phyloP scores from a whole-genome alignment of 2,329 filamentous ascomycete genomes.

The Achaetomium macrosporum region DNA sequence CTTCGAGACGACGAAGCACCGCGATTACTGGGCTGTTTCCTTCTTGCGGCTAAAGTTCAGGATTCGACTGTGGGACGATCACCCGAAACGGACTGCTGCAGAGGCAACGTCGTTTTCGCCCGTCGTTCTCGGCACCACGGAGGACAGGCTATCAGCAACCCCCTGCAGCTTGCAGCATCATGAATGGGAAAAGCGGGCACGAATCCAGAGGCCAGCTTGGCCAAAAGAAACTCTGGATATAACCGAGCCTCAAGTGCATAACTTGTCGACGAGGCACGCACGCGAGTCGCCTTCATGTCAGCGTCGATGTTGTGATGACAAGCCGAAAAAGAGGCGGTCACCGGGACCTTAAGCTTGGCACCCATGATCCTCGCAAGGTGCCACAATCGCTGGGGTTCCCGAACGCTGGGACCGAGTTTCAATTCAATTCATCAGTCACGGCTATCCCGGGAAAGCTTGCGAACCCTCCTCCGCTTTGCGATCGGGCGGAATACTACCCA shows the following conservation, averaged over 20 bases:
- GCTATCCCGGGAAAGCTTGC: constrained; percentile 13
- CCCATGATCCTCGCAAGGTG: constrained; percentile 10
- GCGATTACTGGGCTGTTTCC: not conserved
- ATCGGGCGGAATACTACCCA: not conserved
- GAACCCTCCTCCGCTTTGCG: not conserved
- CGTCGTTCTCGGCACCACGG: constrained; percentile 3
- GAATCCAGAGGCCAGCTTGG: not conserved
- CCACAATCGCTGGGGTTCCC: constrained; percentile 13
- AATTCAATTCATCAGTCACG: constrained; percentile 12
- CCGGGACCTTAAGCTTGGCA: not conserved
- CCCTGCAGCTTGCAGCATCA: constrained; percentile 14
- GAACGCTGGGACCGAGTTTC: constrained; percentile 16
- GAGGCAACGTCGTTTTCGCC: constrained; percentile 5
- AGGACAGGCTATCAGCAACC: constrained; percentile 1
- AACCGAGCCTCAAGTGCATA: constrained; percentile 8
- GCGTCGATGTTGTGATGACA: constrained; percentile 8
- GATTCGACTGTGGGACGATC: constrained; percentile 2
- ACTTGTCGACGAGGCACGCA: not conserved
- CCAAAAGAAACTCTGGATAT: constrained; percentile 2
- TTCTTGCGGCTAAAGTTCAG: constrained; percentile 13
- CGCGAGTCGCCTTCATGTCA: not conserved
- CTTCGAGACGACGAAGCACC: not conserved
- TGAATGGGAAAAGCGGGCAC: constrained; percentile 6
- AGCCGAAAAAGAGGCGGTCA: constrained; percentile 6
- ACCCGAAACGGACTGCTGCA: constrained; percentile 5